Evolutionary conservation across 2,329 filamentous ascomycete species (phyloP).

Genomic region (Talaromyces albobiverticillius): DNA sequence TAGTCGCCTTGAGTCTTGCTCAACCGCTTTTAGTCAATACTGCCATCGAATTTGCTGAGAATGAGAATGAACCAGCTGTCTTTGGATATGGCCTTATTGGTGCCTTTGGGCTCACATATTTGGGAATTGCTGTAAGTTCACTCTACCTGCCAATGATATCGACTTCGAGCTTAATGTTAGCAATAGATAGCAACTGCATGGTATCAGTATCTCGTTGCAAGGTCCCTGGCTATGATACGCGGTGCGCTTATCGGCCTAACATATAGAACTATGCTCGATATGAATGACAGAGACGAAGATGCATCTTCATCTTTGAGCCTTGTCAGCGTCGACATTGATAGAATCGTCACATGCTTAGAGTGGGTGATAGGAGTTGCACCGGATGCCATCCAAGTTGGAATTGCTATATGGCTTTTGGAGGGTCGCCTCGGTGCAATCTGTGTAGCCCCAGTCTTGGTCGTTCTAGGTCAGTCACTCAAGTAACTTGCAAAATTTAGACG

Average conservation of each 20-base stretch:
- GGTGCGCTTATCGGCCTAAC: conserved; percentile 47
- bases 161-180: not conserved
- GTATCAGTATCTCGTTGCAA: conserved; percentile 42
- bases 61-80: conserved; percentile 23
- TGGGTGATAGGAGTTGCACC: conserved; percentile 46
- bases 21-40: conserved; percentile 38
- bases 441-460: conserved; percentile 37
- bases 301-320: conserved; percentile 40
- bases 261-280: conserved; percentile 41
- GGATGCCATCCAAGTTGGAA: conserved; percentile 41
- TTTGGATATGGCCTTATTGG: conserved; percentile 44
- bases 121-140: conserved; percentile 34
- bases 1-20: conserved; percentile 33
- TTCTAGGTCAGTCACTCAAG: conserved; percentile 37
- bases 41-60: conserved; percentile 32
- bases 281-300: conserved; percentile 31
- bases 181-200: conserved; percentile 35
- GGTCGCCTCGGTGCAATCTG: conserved; percentile 43
- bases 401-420: conserved; percentile 45
- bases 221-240: conserved; percentile 41
- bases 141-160: not conserved
- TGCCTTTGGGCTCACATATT: conserved; percentile 42
- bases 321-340: conserved; percentile 46
- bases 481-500: not conserved
- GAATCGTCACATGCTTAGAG: conserved; percentile 40